phyloP scores from a whole-genome alignment of 2,329 filamentous ascomycete species.

The Emmonsiellopsis sp. region DNA sequence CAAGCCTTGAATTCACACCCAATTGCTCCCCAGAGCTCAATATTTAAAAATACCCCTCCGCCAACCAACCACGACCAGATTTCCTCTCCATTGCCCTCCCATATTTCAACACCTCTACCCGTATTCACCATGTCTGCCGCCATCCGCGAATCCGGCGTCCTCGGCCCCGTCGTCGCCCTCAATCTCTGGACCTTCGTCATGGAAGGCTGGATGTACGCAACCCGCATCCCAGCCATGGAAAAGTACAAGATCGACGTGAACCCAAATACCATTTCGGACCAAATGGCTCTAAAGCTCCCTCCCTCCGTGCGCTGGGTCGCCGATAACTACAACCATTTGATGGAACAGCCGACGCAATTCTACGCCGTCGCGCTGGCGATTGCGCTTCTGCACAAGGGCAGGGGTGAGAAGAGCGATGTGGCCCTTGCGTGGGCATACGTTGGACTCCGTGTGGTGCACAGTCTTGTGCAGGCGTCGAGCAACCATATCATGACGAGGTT shows the following conservation, averaged over 20 bases:
- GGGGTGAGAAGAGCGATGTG: slow-evolving; percentile 17
- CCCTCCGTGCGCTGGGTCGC: slow-evolving; percentile 25
- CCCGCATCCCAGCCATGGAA: slow-evolving; percentile 27
- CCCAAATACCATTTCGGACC: slow-evolving; percentile 13
- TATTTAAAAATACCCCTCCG: too few species aligned
- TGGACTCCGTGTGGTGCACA: slow-evolving; percentile 31
- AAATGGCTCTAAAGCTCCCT: slow-evolving; percentile 21
- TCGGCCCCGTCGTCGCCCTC: slow-evolving; percentile 25
- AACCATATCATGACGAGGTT: slow-evolving; percentile 32
- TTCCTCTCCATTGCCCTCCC: too few species aligned
- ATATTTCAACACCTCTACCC: neutral
- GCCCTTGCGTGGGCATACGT: slow-evolving; percentile 37
- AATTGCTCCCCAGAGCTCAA: too few species aligned
- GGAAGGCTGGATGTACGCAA: slow-evolving; percentile 35
- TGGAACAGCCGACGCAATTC: slow-evolving; percentile 39
- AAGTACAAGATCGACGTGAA: slow-evolving; percentile 20
- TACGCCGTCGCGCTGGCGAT: slow-evolving; percentile 33
- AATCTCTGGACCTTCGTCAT: slow-evolving; percentile 34
- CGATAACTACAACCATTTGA: slow-evolving; percentile 38
- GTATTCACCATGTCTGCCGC: neutral
- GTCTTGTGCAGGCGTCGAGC: slow-evolving; percentile 28
- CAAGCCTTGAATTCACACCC: too few species aligned
- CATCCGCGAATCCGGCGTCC: slow-evolving; percentile 13
- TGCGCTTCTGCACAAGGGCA: slow-evolving; percentile 17
- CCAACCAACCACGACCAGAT: too few species aligned